These are phyloP conservation scores for Pleurotus citrinopileatus DNA, from an alignment of 768 basidiomycete genomes.

Conservation along the genomic window DNA sequence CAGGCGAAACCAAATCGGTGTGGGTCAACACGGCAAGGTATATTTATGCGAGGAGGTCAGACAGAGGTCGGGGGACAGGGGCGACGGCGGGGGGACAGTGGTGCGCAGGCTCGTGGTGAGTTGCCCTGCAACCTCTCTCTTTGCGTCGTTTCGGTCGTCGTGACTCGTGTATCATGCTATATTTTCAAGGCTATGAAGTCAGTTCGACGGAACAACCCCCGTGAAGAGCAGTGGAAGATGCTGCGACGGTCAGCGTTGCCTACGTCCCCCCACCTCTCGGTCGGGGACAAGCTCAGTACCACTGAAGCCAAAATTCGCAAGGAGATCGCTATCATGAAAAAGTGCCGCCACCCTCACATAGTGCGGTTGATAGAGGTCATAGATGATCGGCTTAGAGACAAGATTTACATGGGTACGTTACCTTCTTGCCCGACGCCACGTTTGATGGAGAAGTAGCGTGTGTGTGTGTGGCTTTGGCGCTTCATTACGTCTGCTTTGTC, in stretches of 20 bases:
- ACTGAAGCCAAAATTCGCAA: conserved; percentile 83
- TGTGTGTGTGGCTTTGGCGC: conserved; percentile 1
- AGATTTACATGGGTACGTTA: conserved; percentile 89
- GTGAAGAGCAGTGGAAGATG: conserved; percentile 44
- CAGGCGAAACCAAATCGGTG: conserved; percentile 72
- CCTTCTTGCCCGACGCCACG: conserved; percentile 2
- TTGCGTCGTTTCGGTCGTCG: background rate
- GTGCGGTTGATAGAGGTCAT: conserved; percentile 92
- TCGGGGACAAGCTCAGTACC: conserved; percentile 67
- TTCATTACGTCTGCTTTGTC: background rate
- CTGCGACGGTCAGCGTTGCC: conserved; percentile 38
- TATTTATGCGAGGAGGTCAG: conserved; percentile 48
- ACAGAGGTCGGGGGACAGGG: conserved; percentile 8
- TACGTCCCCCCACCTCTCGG: conserved; percentile 46
- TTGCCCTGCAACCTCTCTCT: conserved; percentile 11
- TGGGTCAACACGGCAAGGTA: conserved; percentile 90
- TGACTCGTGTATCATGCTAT: background rate
- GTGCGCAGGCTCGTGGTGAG: conserved; percentile 41
- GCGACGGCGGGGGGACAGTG: background rate
- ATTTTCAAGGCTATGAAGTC: conserved; percentile 71
- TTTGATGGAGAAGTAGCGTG: background rate
- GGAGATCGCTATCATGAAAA: conserved; percentile 99
- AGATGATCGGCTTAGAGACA: conserved; percentile 83
- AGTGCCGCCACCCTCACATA: conserved; percentile 85
- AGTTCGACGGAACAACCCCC: conserved; percentile 69